phyloP scores from a whole-genome alignment of 108 stramenopile species.

The Aureococcus anophagefferens region DNA sequence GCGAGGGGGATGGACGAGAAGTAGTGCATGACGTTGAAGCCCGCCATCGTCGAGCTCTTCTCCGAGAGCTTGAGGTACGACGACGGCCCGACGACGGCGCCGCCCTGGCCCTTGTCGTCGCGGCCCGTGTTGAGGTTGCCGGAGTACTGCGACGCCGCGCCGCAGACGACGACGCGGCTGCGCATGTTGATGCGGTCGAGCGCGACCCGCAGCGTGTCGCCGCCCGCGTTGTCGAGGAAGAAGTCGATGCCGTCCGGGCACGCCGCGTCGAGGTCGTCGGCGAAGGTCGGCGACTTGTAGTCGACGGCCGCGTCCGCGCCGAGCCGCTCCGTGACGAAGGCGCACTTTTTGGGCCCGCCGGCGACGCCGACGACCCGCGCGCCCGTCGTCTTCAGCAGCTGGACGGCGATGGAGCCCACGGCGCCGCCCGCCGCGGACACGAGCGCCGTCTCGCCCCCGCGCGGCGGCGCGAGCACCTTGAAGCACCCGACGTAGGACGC shows the following conservation, averaged over 20 bases:
- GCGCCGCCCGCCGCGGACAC: slow-evolving; percentile 44
- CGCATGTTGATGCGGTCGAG: slow-evolving; percentile 24
- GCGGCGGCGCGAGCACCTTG: slow-evolving; percentile 8
- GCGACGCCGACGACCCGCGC: slow-evolving; percentile 37
- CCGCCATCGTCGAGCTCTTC: slow-evolving; percentile 29
- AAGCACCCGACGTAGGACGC: slow-evolving; percentile 39
- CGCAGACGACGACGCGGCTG: slow-evolving; percentile 40
- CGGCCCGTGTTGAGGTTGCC: slow-evolving; percentile 21
- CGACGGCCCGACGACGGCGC: slow-evolving; percentile 24
- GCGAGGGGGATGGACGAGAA: slow-evolving; percentile 16
- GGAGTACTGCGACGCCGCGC: slow-evolving; percentile 40
- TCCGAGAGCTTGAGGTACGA: slow-evolving; percentile 40
- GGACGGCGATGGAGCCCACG: slow-evolving; percentile 35
- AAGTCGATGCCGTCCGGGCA: slow-evolving; percentile 45
- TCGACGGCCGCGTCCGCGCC: slow-evolving; percentile 19
- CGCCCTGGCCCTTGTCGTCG: not conserved
- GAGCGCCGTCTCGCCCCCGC: slow-evolving; percentile 37
- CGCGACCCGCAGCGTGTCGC: slow-evolving; percentile 23
- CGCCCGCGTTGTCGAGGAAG: slow-evolving; percentile 46
- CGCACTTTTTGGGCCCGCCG: slow-evolving; percentile 2
- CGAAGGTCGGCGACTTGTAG: slow-evolving; percentile 26
- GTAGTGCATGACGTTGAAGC: slow-evolving; percentile 40
- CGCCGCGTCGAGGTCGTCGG: slow-evolving; percentile 23
- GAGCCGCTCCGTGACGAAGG: not conserved
- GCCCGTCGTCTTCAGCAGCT: slow-evolving; percentile 31